These are phyloP conservation scores for Cadophora sp. DNA, from an alignment of 2,329 filamentous ascomycete genomes.

Conservation along the genomic window DNA sequence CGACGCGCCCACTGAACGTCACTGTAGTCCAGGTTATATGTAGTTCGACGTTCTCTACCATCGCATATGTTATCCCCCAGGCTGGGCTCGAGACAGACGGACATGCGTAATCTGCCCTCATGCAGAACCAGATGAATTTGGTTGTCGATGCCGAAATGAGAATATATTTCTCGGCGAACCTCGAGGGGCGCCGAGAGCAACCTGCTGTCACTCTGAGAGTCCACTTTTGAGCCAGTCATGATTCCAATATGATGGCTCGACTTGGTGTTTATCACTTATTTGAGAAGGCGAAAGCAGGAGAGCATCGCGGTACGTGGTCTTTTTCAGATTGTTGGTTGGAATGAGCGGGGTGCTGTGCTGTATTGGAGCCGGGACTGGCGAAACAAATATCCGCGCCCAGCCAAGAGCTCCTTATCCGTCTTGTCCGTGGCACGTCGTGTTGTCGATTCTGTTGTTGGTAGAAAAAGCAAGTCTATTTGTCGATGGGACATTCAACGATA, in stretches of 20 bases:
- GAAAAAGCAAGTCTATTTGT: no score
- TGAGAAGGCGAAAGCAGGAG: no score
- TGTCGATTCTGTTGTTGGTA: no score
- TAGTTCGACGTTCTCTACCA: background rate
- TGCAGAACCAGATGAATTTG: background rate
- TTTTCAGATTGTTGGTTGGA: no score
- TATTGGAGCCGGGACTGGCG: no score
- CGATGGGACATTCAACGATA: no score
- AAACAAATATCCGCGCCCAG: no score
- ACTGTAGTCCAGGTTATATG: background rate
- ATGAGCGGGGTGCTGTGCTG: no score
- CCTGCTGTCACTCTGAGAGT: background rate
- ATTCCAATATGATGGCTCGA: background rate
- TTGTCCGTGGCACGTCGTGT: no score
- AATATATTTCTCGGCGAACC: conserved; percentile 14
- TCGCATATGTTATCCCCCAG: background rate
- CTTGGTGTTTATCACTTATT: no score
- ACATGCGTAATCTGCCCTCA: background rate
- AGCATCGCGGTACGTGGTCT: no score
- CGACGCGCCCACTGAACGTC: background rate
- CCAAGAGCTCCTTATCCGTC: no score
- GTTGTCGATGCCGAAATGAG: background rate
- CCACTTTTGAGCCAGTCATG: background rate
- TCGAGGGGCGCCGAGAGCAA: conserved; percentile 7
- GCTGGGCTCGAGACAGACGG: background rate